Percentiles rank a stretch among this genome's conserved stretches.
phyloP scores from a whole-genome alignment of 202 grass and related monocot species.

The Carex sylvatica region DNA sequence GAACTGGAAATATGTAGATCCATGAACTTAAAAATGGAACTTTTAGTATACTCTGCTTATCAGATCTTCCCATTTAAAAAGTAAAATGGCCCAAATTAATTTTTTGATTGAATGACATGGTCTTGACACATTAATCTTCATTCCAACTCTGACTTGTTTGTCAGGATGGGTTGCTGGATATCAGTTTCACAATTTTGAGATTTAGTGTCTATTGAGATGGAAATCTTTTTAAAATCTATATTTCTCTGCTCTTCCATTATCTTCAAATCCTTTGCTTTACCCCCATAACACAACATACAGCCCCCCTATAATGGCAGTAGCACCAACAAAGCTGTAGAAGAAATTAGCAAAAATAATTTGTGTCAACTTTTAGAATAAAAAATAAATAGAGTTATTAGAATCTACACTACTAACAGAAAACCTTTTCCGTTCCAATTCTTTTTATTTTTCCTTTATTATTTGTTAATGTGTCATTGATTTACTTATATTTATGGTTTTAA shows the following conservation, averaged over 20 bases:
- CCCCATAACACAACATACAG: constrained; percentile 59
- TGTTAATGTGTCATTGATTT: too few species aligned
- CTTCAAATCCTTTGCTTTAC: constrained; percentile 51
- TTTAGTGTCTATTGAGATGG: constrained; percentile 10
- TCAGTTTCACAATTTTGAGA: not conserved
- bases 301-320: constrained; percentile 18
- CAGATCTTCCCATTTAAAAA: too few species aligned
- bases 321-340: constrained; percentile 47
- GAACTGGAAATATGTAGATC: too few species aligned
- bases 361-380: not conserved
- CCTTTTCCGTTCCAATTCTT: too few species aligned
- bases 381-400: not conserved
- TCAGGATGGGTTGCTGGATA: constrained; percentile 44
- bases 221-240: constrained; percentile 15
- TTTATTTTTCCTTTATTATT: too few species aligned
- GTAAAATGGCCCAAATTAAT: too few species aligned
- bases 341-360: not conserved
- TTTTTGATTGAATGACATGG: too few species aligned
- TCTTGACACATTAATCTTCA: not conserved
- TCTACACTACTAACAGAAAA: not conserved
- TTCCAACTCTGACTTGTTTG: not conserved
- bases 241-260: not conserved
- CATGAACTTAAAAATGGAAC: too few species aligned
- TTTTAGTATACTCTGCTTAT: too few species aligned
- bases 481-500: too few species aligned